A percentile compares a stretch with the other conserved stretches of the same genome.
These are phyloP conservation scores for Rubia tinctorum DNA, from an alignment of 305 asterid genomes.

Conservation along the genomic window DNA sequence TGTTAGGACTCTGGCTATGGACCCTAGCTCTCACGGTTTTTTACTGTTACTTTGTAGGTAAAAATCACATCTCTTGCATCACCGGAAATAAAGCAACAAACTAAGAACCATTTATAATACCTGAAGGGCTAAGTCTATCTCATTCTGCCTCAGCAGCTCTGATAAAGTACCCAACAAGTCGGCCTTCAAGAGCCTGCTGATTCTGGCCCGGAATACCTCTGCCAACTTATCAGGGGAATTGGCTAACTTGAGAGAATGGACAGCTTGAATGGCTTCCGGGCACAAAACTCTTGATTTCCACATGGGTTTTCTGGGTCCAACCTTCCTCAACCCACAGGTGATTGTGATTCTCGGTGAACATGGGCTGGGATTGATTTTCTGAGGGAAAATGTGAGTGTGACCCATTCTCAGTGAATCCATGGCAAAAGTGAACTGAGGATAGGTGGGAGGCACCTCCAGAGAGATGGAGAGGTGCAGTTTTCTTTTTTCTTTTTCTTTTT, in stretches of 20 bases:
- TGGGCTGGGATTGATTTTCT: slow-evolving; percentile 15
- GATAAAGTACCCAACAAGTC: slow-evolving; percentile 58
- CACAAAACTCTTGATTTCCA: slow-evolving; percentile 71
- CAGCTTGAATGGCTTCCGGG: slow-evolving; percentile 69
- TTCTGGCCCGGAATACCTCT: slow-evolving; percentile 37
- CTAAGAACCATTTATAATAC: slow-evolving; percentile 21
- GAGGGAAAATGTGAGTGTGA: slow-evolving; percentile 21
- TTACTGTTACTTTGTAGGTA: no score
- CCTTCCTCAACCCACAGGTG: slow-evolving; percentile 55
- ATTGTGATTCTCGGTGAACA: slow-evolving; percentile 17
- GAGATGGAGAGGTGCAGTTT: background rate
- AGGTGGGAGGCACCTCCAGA: background rate
- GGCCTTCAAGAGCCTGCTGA: slow-evolving; percentile 64
- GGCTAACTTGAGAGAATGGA: slow-evolving; percentile 68
- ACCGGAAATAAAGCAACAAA: background rate
- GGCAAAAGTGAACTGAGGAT: background rate
- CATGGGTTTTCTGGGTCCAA: slow-evolving; percentile 58
- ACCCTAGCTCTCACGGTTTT: no score
- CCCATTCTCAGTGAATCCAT: slow-evolving; percentile 34
- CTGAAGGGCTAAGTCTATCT: slow-evolving; percentile 54
- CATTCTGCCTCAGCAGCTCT: slow-evolving; percentile 71
- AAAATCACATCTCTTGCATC: background rate
- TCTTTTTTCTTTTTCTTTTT: no score
- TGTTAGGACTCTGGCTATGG: no score
- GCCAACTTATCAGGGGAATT: slow-evolving; percentile 42